Evolutionary conservation across 495 filamentous ascomycete species (phyloP), one percentile per base, ranked within the genome.

Genomic region (Cercophora newfieldiana): DNA sequence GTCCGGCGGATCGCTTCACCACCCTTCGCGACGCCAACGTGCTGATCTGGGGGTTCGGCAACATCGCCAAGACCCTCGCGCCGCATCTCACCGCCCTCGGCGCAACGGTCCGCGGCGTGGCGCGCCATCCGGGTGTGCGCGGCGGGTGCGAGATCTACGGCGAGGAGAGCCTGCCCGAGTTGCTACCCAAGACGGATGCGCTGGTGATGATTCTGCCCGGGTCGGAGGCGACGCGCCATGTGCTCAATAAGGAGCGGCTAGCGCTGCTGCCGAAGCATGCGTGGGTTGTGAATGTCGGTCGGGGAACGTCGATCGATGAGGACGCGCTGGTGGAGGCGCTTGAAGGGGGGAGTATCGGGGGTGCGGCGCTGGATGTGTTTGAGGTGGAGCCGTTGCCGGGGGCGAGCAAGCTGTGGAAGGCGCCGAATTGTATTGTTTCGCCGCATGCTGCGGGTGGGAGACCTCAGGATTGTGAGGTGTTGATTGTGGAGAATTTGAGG

Each of bases 231-330:
- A 94, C 92, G n/a, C 79, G 78, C 48, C 86, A 93, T 70, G 91
- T 89, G 57, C 88, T 94, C 64, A 87, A 85, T 54, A 82, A 80
- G 18, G 81, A 82, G 54, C 84, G 92, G 68, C 83, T 94, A 68
- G 75, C 74, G 61, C 84, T 89, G 73, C 89, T 94, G 83, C 93
- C 92, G 72, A 83, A 85, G 67, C 91, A 92, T 14, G 86, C 90
- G 16, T 90, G 92, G 71, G 83, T 94, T 59, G 86, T 94, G 18
- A 96, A 96, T 72, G 94, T 93, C 2, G 91, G 92, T 5, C 86
- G 92, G 6, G 92, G 92, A 22, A 90, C 89, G 30, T 78, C 92
- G 63, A 87, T 94, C 44, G 89, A 96, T 69, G 92, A 96, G 82
- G 88, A 81, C 47, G 90, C 90, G 24, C 82, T 93, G 62, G 89